Base-by-base conservation (phyloP, 2,329 filamentous ascomycete genomes). In the Diaporthe amygdali region DNA sequence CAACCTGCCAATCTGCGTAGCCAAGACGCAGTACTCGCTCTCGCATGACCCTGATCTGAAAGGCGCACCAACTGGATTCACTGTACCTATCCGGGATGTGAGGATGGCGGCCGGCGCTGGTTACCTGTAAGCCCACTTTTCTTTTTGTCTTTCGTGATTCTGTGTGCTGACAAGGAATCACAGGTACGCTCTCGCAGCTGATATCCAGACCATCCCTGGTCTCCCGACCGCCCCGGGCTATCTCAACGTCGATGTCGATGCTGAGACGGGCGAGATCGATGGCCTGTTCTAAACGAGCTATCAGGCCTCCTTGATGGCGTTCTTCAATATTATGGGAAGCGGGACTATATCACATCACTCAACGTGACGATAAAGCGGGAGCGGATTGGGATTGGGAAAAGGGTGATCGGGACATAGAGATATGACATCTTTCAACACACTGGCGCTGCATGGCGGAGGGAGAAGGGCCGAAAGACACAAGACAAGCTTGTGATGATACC, bases 181-280 rank as follows among this genome's bases (percentile, higher is more conserved):
- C 56, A 93, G 93, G 68, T 98, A 97, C 77, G 96, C 96, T 8
- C 88, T 98, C 73, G 96, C 96, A 68, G 96, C 96, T 17, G 96
- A 99, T 79, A 98, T 99, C 75, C 96, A 98, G 86, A 99, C 96
- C 1, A 99, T 99, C 74, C 96, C 96, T 17, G 96, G 96, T 73
- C 86, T 99, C 74, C 96, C 96, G 12, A 98, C 96, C 10, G 96
- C 96, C 25, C 96, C 96, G 10, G 96, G 96, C 14, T 98, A 98
- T 80, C 86, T 98, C 73, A 98, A 98, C 78, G 95, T 98, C 55
- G 96, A 98, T 76, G 92, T 93, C 46, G 92, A 96, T 77, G 83
- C 87, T 7, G 92, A 95, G 85, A 95, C 92, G n/a, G 93, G 93
- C 68, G 93, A 96, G 84, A 94, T 96, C 75, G 91, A 94, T 71